phyloP scores from a whole-genome alignment of 306 rosid genomes.

The Parietaria judaica region DNA sequence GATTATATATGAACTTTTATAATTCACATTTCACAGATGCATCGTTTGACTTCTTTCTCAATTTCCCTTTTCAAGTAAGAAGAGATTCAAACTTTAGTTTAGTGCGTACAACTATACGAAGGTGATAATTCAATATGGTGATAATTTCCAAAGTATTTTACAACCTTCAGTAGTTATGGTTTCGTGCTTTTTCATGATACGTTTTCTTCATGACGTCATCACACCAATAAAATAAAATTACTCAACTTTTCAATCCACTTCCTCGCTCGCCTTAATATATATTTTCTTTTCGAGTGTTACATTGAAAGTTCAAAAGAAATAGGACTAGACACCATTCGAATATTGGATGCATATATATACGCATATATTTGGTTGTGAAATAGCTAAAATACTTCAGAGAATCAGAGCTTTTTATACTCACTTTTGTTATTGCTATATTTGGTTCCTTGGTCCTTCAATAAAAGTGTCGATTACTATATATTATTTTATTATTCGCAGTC shows the following conservation, averaged over 20 bases:
- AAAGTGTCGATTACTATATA: too few relatives aligned
- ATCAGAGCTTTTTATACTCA: too few relatives aligned
- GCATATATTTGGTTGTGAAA: too few relatives aligned
- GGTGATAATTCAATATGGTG: not conserved
- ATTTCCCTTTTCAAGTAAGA: not conserved
- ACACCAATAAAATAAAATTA: conserved; percentile 3
- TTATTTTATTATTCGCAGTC: too few relatives aligned
- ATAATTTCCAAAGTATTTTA: not conserved
- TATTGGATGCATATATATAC: not conserved
- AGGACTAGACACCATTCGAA: not conserved
- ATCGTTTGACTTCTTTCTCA: not conserved
- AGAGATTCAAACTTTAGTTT: conserved; percentile 7
- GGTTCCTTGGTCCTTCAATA: too few relatives aligned
- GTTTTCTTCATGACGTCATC: conserved; percentile 10
- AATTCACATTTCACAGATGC: not conserved
- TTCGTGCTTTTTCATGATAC: not conserved
- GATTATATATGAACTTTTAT: not conserved
- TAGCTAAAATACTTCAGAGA: too few relatives aligned
- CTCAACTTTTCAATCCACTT: not conserved
- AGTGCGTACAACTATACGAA: not conserved
- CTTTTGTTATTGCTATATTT: too few relatives aligned
- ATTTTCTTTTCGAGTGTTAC: not conserved
- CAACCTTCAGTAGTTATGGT: conserved; percentile 5
- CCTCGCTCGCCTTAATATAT: not conserved
- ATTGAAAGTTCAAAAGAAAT: not conserved